Evolutionary conservation across 768 basidiomycete species (phyloP).

Genomic region (Tephrocybe sp.): DNA sequence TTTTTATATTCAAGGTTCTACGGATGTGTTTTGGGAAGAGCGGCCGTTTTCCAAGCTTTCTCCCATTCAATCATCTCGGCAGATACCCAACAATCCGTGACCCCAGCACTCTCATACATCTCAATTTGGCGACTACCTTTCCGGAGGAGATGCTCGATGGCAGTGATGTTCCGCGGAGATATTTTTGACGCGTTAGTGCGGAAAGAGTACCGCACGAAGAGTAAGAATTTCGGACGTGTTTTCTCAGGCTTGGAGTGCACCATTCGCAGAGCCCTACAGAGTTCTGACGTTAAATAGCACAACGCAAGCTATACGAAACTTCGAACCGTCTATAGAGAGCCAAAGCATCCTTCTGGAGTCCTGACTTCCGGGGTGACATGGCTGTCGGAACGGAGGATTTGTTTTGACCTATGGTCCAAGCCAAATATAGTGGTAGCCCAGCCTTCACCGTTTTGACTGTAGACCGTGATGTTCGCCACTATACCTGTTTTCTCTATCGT

Average conservation of each 20-base stretch:
- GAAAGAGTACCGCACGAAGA: conserved; percentile 71
- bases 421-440: conserved; percentile 12
- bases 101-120: conserved; percentile 62
- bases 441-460: conserved; percentile 5
- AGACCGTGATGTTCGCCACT: conserved; percentile 26
- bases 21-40: neutral
- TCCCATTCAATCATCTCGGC: conserved; percentile 72
- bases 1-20: too few relatives aligned
- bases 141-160: conserved; percentile 77
- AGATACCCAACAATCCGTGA: conserved; percentile 77
- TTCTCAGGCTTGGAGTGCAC: conserved; percentile 62
- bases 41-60: conserved; percentile 21
- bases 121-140: conserved; percentile 68
- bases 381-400: conserved; percentile 1
- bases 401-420: conserved; percentile 7
- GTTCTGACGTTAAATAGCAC: too few relatives aligned
- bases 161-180: conserved; percentile 64
- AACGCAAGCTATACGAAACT: neutral
- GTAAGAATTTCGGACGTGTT: conserved; percentile 62
- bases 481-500: conserved; percentile 35
- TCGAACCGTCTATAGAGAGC: conserved; percentile 44
- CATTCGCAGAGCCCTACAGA: conserved; percentile 71
- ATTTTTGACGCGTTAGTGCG: conserved; percentile 59
- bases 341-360: conserved; percentile 54
- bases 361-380: conserved; percentile 36